A percentile compares a stretch with the other conserved stretches of the same genome.
Conservation (phyloP, 768 basidiomycete genomes). For the Naematelia encephala region DNA sequence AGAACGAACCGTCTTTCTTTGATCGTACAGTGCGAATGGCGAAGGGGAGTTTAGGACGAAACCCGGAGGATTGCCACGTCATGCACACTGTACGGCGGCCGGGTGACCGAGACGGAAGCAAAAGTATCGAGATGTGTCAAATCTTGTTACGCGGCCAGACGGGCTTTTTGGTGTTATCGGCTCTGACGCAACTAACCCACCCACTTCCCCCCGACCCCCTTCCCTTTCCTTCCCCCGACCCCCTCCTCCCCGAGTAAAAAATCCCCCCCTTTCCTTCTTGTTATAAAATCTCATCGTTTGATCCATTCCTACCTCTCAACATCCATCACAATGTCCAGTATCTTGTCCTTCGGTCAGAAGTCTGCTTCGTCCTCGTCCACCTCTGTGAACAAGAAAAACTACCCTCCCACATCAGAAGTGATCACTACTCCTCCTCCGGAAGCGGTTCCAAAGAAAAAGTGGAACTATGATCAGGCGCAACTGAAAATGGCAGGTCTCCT, state of each 20-base stretch:
- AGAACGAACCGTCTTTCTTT: no score
- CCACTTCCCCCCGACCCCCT: no score
- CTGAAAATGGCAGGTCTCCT: conserved; percentile 46
- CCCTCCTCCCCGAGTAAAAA: neutral
- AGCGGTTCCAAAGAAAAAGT: conserved; percentile 57
- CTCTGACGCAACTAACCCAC: neutral
- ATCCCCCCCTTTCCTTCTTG: conserved; percentile 1
- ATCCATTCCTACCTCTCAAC: neutral
- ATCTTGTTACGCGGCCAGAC: neutral
- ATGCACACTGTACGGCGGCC: neutral
- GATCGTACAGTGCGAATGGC: no score
- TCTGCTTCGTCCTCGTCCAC: conserved; percentile 31
- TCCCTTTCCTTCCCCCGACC: no score
- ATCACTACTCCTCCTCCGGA: conserved; percentile 60
- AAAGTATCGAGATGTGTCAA: no score
- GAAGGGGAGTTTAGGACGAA: neutral
- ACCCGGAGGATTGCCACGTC: conserved; percentile 6
- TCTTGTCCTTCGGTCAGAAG: conserved; percentile 36
- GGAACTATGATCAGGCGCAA: conserved; percentile 66
- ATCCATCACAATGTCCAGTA: conserved; percentile 40
- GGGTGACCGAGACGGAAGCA: no score
- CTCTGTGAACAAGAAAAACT: conserved; percentile 16
- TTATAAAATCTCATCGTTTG: neutral
- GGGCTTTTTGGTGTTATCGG: neutral
- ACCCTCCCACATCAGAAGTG: conserved; percentile 49